phyloP scores from a whole-genome alignment of 148 eudicot genomes.

The Suaeda aralocaspica region DNA sequence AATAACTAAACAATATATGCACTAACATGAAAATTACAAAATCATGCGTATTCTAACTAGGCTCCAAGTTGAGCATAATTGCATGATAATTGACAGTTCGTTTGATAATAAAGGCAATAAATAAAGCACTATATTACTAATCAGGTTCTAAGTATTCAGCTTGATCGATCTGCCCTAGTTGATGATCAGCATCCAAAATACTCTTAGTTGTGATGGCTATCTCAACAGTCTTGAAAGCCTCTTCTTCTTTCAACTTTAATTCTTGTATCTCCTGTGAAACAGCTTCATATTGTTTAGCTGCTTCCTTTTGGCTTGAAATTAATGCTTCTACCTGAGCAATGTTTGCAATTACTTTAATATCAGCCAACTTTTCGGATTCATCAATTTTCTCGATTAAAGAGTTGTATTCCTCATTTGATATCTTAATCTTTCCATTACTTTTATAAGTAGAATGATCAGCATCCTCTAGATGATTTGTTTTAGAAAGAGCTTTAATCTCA shows the following conservation, averaged over 20 bases:
- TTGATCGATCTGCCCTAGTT: conserved; percentile 25
- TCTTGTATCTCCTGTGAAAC: conserved; percentile 52
- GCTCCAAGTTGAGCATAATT: neutral
- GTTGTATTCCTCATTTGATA: conserved; percentile 44
- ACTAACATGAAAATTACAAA: neutral
- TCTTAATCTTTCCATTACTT: conserved; percentile 35
- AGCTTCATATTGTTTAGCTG: conserved; percentile 44
- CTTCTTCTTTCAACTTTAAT: conserved; percentile 48
- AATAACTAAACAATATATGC: neutral
- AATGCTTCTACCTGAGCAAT: conserved; percentile 58
- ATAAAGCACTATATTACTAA: neutral
- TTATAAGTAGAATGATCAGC: conserved; percentile 27
- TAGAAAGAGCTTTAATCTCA: conserved; percentile 31
- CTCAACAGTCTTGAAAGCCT: conserved; percentile 65
- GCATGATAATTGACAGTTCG: too few species aligned
- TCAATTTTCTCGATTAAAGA: conserved; percentile 45
- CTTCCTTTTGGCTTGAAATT: conserved; percentile 45
- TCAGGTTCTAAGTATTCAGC: neutral
- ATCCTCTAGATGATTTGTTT: conserved; percentile 19
- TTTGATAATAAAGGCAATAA: neutral
- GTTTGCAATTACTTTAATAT: conserved; percentile 52
- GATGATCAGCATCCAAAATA: conserved; percentile 56
- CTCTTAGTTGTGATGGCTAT: conserved; percentile 54
- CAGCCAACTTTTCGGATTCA: conserved; percentile 40
- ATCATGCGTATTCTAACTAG: neutral